Conservation (phyloP, 495 filamentous ascomycete species). For the Amniculicola lignicola region DNA sequence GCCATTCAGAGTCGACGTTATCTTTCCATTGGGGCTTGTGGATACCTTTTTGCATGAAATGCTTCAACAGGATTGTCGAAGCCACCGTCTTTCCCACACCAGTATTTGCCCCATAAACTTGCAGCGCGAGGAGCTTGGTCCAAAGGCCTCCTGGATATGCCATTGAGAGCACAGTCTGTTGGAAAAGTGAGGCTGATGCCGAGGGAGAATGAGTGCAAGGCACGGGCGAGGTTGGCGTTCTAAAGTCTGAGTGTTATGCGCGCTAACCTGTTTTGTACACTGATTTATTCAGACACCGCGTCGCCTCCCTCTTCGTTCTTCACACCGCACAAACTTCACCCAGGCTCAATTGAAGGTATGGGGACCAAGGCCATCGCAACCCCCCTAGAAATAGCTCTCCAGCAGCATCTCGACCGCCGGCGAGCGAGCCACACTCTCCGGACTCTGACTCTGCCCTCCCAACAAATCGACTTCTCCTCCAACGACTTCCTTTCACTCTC, state of each 20-base stretch:
- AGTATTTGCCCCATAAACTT: slow-evolving; percentile 77
- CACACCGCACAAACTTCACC: not conserved
- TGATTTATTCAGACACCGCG: too few relatives aligned
- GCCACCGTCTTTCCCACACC: slow-evolving; percentile 77
- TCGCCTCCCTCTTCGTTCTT: too few relatives aligned
- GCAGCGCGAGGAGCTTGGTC: slow-evolving; percentile 60
- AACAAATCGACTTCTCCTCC: slow-evolving; percentile 57
- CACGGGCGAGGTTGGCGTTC: not conserved
- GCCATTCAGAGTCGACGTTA: too few relatives aligned
- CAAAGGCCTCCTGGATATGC: slow-evolving; percentile 48
- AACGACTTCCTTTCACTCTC: slow-evolving; percentile 63
- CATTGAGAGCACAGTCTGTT: not conserved
- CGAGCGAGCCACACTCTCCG: slow-evolving; percentile 50
- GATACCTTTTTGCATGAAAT: slow-evolving; percentile 40
- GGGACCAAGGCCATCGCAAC: not conserved
- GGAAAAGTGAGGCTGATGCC: not conserved
- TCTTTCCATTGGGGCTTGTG: too few relatives aligned
- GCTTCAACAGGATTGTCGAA: slow-evolving; percentile 65
- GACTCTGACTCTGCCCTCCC: slow-evolving; percentile 44
- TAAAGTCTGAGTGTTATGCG: too few relatives aligned
- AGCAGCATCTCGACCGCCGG: slow-evolving; percentile 42
- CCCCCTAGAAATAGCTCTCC: slow-evolving; percentile 36
- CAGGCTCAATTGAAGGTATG: slow-evolving; percentile 1
- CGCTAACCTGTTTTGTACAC: too few relatives aligned
- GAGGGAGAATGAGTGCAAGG: not conserved